Percentiles rank a stretch among this genome's conserved stretches.
Conservation (phyloP, 164 flowering plant genomes). For the Piper betle region DNA sequence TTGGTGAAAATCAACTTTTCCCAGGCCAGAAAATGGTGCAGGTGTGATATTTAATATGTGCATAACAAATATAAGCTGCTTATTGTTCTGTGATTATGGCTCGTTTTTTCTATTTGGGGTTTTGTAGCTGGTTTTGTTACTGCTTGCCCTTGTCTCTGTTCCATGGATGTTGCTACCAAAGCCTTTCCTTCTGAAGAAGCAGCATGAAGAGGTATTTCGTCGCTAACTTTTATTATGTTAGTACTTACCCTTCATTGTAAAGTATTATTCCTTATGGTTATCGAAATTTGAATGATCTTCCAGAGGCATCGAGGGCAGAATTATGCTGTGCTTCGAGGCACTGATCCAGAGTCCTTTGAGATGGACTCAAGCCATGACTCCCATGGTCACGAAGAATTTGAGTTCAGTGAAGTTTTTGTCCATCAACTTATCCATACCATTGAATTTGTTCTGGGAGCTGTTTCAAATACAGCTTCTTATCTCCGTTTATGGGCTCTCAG, state of each 20-base stretch:
- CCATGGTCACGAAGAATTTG: conserved; percentile 83
- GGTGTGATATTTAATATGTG: conserved; percentile 28
- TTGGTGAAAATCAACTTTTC: conserved; percentile 96
- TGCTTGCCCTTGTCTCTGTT: conserved; percentile 74
- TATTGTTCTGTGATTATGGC: background rate
- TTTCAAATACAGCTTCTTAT: conserved; percentile 97
- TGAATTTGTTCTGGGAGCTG: conserved; percentile 96
- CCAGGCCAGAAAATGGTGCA: conserved; percentile 66
- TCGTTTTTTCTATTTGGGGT: conserved; percentile 4
- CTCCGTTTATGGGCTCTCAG: conserved; percentile 98
- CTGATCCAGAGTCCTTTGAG: conserved; percentile 51
- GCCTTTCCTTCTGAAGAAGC: conserved; percentile 83
- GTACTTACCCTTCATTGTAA: background rate
- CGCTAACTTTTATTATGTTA: background rate
- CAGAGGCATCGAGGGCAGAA: conserved; percentile 89
- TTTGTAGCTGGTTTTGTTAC: conserved; percentile 52
- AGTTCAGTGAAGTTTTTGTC: conserved; percentile 91
- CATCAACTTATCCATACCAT: conserved; percentile 97
- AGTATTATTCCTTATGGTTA: background rate
- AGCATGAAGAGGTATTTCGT: conserved; percentile 51
- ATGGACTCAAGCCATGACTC: conserved; percentile 43
- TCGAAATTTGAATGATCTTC: conserved; percentile 8
- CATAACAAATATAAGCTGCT: background rate
- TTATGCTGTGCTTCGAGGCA: conserved; percentile 39
- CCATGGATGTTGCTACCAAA: conserved; percentile 99